Evolutionary conservation across 257 asterid species (phyloP), one percentile per base, ranked within the genome.

Genomic region (Fraxinus excelsior): DNA sequence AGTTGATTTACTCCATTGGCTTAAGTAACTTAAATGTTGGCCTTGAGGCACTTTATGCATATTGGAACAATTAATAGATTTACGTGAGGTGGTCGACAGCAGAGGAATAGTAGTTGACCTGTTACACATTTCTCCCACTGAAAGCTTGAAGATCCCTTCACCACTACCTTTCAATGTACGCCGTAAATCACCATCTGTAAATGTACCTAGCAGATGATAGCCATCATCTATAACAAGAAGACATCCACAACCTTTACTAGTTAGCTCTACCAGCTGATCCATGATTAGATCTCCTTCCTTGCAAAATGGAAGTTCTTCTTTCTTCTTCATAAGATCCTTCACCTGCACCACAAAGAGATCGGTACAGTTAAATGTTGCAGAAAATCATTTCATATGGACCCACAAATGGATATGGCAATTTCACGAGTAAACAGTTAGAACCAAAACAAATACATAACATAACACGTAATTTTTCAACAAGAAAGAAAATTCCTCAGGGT

Each of bases 241-340:
- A 85, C 99, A 94, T 16, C 99, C 99, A 73, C 96, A 94, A 4
- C 97, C 97, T 85, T 94, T 94, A 76, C 96, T 94, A 58, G 97
- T 88, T 72, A 94, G 83, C 90, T 94, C 99, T 12, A 92, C 96
- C 53, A 94, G 89, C 86, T 92, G 97, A 80, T 94, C 97, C 97
- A 92, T 94, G 76, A 94, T 94, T 23, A 91, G 74, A 82, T 92
- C 97, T 14, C 87, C 82, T 76, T 91, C 99, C 82, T 78, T 86
- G 87, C 99, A 94, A 28, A 91, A 80, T 11, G 99, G 99, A 76
- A 94, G 97, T 68, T 92, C 94, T 40, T 86, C 92, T 80, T 84
- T 80, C 85, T 80, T 91, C 89, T 92, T 94, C 99, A 94, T 94
- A 49, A 92, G 91, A 88, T 94, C 97, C 80, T 84, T 94, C 81